Percentiles rank a stretch among this genome's conserved stretches.
phyloP scores from a whole-genome alignment of 2,329 filamentous ascomycete species.

The Fusarium scirpi region DNA sequence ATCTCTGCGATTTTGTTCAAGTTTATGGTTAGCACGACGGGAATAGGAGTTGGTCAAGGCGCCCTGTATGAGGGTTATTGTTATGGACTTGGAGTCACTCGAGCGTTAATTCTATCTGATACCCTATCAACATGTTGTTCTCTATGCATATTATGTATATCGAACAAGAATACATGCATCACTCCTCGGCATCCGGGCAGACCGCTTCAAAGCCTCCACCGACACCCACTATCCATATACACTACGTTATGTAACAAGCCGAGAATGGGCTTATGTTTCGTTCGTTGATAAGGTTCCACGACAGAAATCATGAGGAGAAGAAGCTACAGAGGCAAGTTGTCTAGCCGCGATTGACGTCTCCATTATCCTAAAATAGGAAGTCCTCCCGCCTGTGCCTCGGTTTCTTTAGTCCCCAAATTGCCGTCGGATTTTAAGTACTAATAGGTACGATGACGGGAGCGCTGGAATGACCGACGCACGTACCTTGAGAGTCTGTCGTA shows the following conservation, averaged over 20 bases:
- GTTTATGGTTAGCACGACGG: neutral
- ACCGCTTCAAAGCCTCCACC: conserved; percentile 24
- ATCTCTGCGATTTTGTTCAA: neutral
- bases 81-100: neutral
- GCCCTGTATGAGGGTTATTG: conserved; percentile 10
- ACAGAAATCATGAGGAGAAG: conserved; percentile 4
- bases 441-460: neutral
- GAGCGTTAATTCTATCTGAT: conserved; percentile 24
- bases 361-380: conserved; percentile 32
- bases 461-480: neutral
- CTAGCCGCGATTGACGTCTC: conserved; percentile 19
- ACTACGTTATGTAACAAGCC: conserved; percentile 26
- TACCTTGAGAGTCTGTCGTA: neutral
- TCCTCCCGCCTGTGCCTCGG: conserved; percentile 36
- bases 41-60: conserved; percentile 1
- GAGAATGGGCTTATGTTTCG: conserved; percentile 10
- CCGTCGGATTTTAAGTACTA: conserved; percentile 4
- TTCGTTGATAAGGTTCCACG: conserved; percentile 25
- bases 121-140: conserved; percentile 8
- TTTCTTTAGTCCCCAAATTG: conserved; percentile 4
- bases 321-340: neutral
- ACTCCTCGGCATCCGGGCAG: conserved; percentile 3
- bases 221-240: conserved; percentile 2
- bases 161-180: neutral
- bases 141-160: neutral